Evolutionary conservation across 2,329 filamentous ascomycete species (phyloP).

Genomic region (Talaromyces sp.): DNA sequence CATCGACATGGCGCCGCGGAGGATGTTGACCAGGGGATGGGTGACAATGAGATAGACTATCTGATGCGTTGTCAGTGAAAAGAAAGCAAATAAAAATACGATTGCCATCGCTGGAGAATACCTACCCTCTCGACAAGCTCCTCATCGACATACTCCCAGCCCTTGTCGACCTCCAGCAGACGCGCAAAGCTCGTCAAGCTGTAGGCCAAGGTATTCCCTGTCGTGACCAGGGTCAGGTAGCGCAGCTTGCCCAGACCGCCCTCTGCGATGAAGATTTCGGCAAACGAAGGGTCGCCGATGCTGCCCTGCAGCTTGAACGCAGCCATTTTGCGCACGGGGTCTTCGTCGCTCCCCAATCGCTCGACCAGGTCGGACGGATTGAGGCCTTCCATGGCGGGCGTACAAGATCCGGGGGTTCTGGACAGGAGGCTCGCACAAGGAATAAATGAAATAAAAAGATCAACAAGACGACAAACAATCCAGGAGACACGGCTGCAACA

Average conservation of each 20-base stretch:
- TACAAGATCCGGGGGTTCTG: not conserved
- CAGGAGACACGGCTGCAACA: not conserved
- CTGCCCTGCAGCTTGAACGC: constrained; percentile 95
- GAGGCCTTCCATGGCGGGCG: constrained; percentile 45
- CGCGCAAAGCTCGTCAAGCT: constrained; percentile 82
- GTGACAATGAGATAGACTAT: constrained; percentile 90
- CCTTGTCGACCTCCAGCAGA: constrained; percentile 91
- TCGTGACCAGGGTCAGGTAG: constrained; percentile 74
- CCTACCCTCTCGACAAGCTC: constrained; percentile 54
- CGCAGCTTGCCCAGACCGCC: constrained; percentile 78
- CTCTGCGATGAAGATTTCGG: constrained; percentile 89
- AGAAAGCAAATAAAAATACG: too few relatives aligned
- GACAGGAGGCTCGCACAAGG: not conserved
- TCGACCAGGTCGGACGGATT: constrained; percentile 54
- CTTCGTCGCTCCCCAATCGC: constrained; percentile 60
- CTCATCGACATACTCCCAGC: constrained; percentile 67
- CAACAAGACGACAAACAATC: not conserved
- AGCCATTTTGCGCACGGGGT: constrained; percentile 95
- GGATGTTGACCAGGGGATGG: constrained; percentile 93
- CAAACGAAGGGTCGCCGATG: constrained; percentile 93
- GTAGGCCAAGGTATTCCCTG: constrained; percentile 92
- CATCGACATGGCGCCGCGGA: constrained; percentile 94
- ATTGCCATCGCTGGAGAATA: not conserved
- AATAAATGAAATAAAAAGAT: not conserved
- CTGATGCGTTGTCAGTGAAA: constrained; percentile 33